Evolutionary conservation across 2,329 filamentous ascomycete genomes (phyloP).

Genomic region (Xylariaceae sp.): DNA sequence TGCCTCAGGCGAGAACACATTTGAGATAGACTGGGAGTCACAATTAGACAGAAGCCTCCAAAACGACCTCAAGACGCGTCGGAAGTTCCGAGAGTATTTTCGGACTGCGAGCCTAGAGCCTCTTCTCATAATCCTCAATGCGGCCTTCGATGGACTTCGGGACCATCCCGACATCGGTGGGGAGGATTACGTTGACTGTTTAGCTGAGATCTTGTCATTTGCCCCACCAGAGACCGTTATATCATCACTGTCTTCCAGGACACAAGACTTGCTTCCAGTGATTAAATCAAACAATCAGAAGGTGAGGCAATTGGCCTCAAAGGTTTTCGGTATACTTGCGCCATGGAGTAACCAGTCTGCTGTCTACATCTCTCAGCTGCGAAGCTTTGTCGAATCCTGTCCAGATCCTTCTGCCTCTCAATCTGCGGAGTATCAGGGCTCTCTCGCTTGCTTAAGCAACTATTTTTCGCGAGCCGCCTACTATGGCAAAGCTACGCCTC

Average conservation of each 20-base stretch:
- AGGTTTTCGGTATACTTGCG: conserved; percentile 74
- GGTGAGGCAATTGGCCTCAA: conserved; percentile 67
- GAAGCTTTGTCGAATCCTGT: conserved; percentile 29
- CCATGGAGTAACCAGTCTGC: conserved; percentile 60
- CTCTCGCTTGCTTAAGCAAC: conserved; percentile 32
- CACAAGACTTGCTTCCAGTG: conserved; percentile 58
- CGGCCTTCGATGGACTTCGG: conserved; percentile 61
- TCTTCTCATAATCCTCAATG: conserved; percentile 51
- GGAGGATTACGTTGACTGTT: conserved; percentile 34
- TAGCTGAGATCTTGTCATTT: conserved; percentile 35
- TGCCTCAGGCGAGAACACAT: conserved; percentile 52
- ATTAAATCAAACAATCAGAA: conserved; percentile 73
- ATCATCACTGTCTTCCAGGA: conserved; percentile 46
- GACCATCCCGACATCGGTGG: conserved; percentile 41
- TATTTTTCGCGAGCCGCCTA: conserved; percentile 33
- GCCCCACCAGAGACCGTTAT: conserved; percentile 37
- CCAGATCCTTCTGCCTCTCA: conserved; percentile 31
- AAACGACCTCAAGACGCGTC: conserved; percentile 67
- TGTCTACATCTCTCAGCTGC: conserved; percentile 43
- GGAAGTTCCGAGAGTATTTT: conserved; percentile 60
- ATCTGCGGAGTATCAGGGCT: conserved; percentile 38
- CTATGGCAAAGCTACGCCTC: conserved; percentile 26
- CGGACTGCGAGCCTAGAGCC: conserved; percentile 42
- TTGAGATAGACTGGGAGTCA: conserved; percentile 83
- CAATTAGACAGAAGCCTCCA: conserved; percentile 74